Percentiles rank a stretch among this genome's conserved stretches.
These are phyloP conservation scores for Acacia confusa DNA, from an alignment of 306 rosid species.

Conservation along the genomic window DNA sequence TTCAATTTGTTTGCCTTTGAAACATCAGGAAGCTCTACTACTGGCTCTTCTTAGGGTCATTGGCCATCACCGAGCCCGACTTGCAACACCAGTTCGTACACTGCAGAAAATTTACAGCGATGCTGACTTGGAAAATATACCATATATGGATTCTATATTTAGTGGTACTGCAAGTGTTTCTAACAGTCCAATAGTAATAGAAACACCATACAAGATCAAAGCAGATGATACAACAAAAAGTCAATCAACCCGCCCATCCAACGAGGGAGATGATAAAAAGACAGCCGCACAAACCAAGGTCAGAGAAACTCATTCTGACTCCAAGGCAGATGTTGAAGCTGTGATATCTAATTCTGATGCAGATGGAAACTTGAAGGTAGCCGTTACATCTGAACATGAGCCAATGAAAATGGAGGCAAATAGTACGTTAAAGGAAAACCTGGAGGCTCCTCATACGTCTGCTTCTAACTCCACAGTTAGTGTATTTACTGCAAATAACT, in stretches of 20 bases:
- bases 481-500: conserved; percentile 28
- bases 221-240: conserved; percentile 65
- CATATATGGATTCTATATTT: conserved; percentile 67
- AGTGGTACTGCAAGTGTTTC: conserved; percentile 48
- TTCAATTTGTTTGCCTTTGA: conserved; percentile 32
- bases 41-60: conserved; percentile 95
- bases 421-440: conserved; percentile 27
- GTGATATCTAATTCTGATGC: conserved; percentile 35
- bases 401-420: conserved; percentile 40
- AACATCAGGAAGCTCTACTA: conserved; percentile 75
- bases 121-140: conserved; percentile 69
- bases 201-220: conserved; percentile 60
- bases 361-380: conserved; percentile 43
- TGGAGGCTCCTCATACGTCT: conserved; percentile 37
- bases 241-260: conserved; percentile 3
- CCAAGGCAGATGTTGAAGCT: conserved; percentile 45
- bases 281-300: conserved; percentile 37
- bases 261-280: conserved; percentile 15
- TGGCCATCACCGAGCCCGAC: conserved; percentile 92
- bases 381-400: conserved; percentile 36
- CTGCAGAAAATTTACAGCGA: conserved; percentile 76
- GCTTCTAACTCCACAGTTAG: conserved; percentile 34
- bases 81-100: conserved; percentile 96
- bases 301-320: conserved; percentile 40
- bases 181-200: conserved; percentile 72